These are phyloP conservation scores for Leucosporidium scottii DNA, from an alignment of 768 basidiomycete genomes.

Conservation along the genomic window DNA sequence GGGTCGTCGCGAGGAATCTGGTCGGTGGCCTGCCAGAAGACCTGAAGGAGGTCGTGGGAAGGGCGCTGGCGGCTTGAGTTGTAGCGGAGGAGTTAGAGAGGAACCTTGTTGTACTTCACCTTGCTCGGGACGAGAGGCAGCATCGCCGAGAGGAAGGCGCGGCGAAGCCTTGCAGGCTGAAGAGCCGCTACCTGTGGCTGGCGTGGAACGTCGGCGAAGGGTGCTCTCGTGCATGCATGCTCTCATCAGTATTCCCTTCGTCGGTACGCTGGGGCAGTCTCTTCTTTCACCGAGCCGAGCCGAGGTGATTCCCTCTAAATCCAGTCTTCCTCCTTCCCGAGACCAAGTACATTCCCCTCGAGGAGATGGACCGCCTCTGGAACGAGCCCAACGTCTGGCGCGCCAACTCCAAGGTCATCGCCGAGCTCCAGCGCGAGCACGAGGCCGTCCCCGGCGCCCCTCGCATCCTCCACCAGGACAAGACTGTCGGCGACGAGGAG, in stretches of 20 bases:
- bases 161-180: no score
- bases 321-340: conserved; percentile 20
- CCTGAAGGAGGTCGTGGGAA: conserved; percentile 6
- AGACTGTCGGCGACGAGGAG: not conserved
- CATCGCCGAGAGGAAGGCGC: no score
- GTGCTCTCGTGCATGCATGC: no score
- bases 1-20: conserved; percentile 3
- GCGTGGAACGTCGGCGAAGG: no score
- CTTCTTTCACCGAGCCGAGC: no score
- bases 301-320: no score
- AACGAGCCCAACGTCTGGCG: conserved; percentile 8
- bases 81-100: not conserved
- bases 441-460: not conserved
- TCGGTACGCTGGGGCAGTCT: not conserved
- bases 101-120: no score
- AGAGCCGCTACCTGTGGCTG: no score
- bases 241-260: conserved; percentile 17
- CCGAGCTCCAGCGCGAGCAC: conserved; percentile 12
- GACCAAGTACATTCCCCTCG: conserved; percentile 25
- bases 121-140: no score
- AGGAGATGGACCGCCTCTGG: conserved; percentile 29
- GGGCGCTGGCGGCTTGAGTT: not conserved
- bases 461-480: not conserved
- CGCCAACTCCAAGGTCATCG: conserved; percentile 25
- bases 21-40: conserved; percentile 12